Evolutionary conservation across 192 early-diverging fungal genomes (phyloP), one percentile per base, ranked within the genome.

Genomic region (Allomyces macrogynus): DNA sequence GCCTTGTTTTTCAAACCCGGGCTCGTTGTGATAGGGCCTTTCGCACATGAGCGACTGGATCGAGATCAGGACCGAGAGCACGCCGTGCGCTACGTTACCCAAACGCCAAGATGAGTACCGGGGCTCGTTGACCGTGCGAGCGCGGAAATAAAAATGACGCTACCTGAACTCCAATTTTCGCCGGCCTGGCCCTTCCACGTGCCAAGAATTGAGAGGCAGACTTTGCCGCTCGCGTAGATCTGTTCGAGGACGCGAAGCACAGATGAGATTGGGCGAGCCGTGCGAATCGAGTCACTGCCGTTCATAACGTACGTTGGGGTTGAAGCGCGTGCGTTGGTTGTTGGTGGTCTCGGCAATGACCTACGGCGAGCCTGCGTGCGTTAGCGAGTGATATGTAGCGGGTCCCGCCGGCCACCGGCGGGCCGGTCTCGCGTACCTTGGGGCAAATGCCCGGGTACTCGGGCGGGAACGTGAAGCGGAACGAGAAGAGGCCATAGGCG

Each of bases 41-140:
- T 84, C 83, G 23, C 71, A 77, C 75, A 85, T 74, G 12, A 85
- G 71, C 1, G 76, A 78, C 65, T 85, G 83, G 62, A 85, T 85
- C 11, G 79, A 81, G 16, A 85, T 66, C 40, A 83, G 66, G 32
- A 85, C 73, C 40, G 76, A 78, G 0, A 74, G 75, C 23, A 85
- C 76, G 8, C 83, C 83, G 62, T 85, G 83, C 16, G 83, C 83
- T 24, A 80, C 24, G 60, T 24, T 5, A n/a, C n/a, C n/a, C n/a
- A 5, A 66, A 25, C 12, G n/a, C n/a, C n/a, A 2, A 61, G 18
- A 44, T 27, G 32, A 66, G 62, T 74, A 40, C 0, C 32, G 4
- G 4, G 5, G 32, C 32, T 7, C 32, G 3, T 8, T 40, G 0
- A 7, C 8, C 32, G 7, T 40, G 32, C 32, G 7, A 40, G 4